A percentile compares a stretch with the other conserved stretches of the same genome.
phyloP scores from a whole-genome alignment of 306 rosid species.

The Parietaria judaica region DNA sequence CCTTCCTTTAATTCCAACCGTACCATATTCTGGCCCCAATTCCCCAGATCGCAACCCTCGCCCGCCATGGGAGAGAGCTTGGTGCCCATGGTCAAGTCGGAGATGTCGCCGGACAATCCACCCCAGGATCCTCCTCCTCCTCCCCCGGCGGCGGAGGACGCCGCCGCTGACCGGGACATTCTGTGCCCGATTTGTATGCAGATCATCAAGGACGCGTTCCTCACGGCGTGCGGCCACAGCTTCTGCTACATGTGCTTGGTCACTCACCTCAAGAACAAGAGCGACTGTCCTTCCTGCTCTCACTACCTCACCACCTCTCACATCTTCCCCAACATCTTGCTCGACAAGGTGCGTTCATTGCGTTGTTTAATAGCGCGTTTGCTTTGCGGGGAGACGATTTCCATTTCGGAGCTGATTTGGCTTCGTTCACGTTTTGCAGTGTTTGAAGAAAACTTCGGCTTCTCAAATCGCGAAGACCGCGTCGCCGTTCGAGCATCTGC shows the following conservation, averaged over 20 bases:
- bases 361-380: not conserved
- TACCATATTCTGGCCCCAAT: not conserved
- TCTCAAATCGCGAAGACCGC: slow-evolving; percentile 14
- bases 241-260: slow-evolving; percentile 69
- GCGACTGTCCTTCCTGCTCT: slow-evolving; percentile 75
- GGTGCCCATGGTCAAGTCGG: slow-evolving; percentile 14
- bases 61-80: slow-evolving; percentile 12
- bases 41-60: slow-evolving; percentile 6
- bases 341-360: slow-evolving; percentile 49
- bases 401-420: not conserved
- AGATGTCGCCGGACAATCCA: slow-evolving; percentile 8
- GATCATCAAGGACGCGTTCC: slow-evolving; percentile 68
- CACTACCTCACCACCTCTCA: slow-evolving; percentile 45
- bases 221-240: slow-evolving; percentile 72
- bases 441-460: slow-evolving; percentile 17
- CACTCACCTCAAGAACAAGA: slow-evolving; percentile 73
- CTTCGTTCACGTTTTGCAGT: slow-evolving; percentile 8
- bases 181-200: slow-evolving; percentile 83
- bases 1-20: not conserved
- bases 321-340: slow-evolving; percentile 64
- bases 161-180: slow-evolving; percentile 42
- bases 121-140: not conserved
- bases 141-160: not conserved
- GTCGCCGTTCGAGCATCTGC: slow-evolving; percentile 25
- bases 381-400: not conserved